A percentile compares a stretch with the other conserved stretches of the same genome.
phyloP scores from a whole-genome alignment of 108 stramenopile species.

The Licmophora abbreviata region DNA sequence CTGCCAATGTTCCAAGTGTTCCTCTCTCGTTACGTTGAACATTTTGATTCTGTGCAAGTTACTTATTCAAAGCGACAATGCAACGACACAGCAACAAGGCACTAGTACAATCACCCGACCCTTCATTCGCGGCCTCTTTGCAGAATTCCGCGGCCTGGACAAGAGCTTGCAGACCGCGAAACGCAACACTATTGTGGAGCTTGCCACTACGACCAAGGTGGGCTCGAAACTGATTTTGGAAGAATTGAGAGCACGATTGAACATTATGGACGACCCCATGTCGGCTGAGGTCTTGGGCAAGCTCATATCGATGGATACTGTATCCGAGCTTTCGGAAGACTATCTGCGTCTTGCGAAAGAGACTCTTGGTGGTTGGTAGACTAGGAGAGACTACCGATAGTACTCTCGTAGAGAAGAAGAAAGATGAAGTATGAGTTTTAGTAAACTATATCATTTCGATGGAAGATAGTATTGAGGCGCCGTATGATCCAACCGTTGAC shows the following conservation, averaged over 20 bases:
- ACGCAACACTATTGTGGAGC: constrained; percentile 32
- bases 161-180: constrained; percentile 34
- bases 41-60: constrained; percentile 30
- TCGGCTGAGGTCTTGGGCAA: constrained; percentile 66
- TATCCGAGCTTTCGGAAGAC: constrained; percentile 23
- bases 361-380: too few relatives aligned
- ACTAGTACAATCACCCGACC: constrained; percentile 20
- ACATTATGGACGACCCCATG: constrained; percentile 33
- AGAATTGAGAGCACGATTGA: constrained; percentile 36
- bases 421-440: too few relatives aligned
- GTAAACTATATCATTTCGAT: too few relatives aligned
- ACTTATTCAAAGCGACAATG: constrained; percentile 27
- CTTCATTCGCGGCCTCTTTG: constrained; percentile 30
- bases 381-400: too few relatives aligned
- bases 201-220: constrained; percentile 47
- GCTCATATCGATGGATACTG: constrained; percentile 37
- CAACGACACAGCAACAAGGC: constrained; percentile 4
- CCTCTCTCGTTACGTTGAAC: constrained; percentile 25
- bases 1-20: constrained; percentile 59
- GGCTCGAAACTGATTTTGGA: constrained; percentile 43
- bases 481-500: too few relatives aligned
- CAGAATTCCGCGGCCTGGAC: constrained; percentile 24
- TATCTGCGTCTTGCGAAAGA: constrained; percentile 44
- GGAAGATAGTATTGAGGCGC: too few relatives aligned
- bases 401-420: too few relatives aligned